A percentile compares a stretch with the other conserved stretches of the same genome.
phyloP scores from a whole-genome alignment of 169 alveolate species.

The Eimeria sp. region DNA sequence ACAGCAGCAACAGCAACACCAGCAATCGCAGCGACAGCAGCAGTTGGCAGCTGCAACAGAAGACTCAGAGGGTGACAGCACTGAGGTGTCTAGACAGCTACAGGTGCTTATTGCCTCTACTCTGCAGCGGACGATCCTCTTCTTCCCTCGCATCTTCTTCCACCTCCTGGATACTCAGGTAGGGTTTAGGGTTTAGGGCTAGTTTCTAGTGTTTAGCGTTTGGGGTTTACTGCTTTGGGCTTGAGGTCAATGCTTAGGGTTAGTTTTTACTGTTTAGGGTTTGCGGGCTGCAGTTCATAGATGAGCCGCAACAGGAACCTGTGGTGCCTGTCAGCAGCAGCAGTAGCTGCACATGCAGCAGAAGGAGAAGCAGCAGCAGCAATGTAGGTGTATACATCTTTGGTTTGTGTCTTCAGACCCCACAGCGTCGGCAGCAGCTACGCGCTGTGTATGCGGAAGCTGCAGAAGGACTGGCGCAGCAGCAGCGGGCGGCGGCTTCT shows the following conservation, averaged over 20 bases:
- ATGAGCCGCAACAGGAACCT: neutral
- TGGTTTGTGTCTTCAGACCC: slow-evolving; percentile 10
- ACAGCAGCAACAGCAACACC: slow-evolving; percentile 55
- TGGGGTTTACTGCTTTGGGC: neutral
- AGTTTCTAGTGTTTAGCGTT: neutral
- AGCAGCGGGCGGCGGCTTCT: slow-evolving; percentile 48
- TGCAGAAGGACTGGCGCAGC: slow-evolving; percentile 11
- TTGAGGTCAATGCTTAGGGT: neutral
- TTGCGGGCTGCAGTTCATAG: neutral
- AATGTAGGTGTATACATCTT: neutral
- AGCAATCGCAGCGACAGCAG: slow-evolving; percentile 4
- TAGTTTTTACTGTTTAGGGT: neutral
- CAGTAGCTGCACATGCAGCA: slow-evolving; percentile 26
- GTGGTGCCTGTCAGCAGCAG: neutral
- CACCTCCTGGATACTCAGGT: slow-evolving; percentile 78
- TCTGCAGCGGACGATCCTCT: slow-evolving; percentile 51
- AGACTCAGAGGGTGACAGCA: neutral
- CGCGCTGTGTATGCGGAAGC: slow-evolving; percentile 1
- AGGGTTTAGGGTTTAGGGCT: neutral
- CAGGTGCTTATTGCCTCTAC: slow-evolving; percentile 58
- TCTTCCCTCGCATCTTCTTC: slow-evolving; percentile 68
- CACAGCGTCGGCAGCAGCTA: slow-evolving; percentile 65
- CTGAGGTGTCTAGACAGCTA: slow-evolving; percentile 8
- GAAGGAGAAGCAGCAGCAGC: no score
- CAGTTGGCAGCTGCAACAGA: neutral